Base-by-base conservation (phyloP, 2,329 filamentous ascomycete species). In the Fusarium sp. region DNA sequence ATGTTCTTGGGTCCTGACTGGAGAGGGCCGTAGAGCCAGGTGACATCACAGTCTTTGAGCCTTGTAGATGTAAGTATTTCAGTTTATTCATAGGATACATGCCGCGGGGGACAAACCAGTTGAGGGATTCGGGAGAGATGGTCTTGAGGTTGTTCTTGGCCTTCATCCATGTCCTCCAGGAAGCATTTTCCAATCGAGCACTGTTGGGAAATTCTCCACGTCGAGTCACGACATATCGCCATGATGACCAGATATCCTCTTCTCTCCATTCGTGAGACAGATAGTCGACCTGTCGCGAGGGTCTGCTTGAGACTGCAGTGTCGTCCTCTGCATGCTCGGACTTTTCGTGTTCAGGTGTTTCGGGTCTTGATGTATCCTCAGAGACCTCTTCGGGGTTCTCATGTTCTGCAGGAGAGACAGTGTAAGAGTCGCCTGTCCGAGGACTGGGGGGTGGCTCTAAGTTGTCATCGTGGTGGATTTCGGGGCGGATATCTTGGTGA, bases 131-230 rank as follows among this genome's bases (percentile, higher is more conserved):
- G 5, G 96, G 94, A 10, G 94, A 94, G 24, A 98, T 90, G 0
- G 95, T 98, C 77, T 90, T 91, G 51, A 98, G 84, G 42, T 92
- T 89, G 79, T 97, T 92, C 81, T 97, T 97, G 51, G 92, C 87
- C 81, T 98, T 98, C 78, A 93, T 92, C 96, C 96, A 98, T 2
- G 94, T 96, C 78, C 96, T 88, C 96, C 96, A 99, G 1, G 94
- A 97, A 5, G 96, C 96, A 80, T 99, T 98, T 80, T 98, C 96
- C 30, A 98, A 81, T 52, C 96, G 87, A 34, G 90, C 91, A 37
- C 92, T 88, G 79, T 98, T 95, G 73, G 89, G 90, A 71, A 97
- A 97, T 56, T 93, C 88, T 64, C 89, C 90, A 74, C 91, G 87
- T 75, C 93, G 92, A 29, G 92, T 91, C 18, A 94, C 90, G 74